Base-by-base conservation (phyloP, 805 yeast genomes). In the Ogataea degrootiae region DNA sequence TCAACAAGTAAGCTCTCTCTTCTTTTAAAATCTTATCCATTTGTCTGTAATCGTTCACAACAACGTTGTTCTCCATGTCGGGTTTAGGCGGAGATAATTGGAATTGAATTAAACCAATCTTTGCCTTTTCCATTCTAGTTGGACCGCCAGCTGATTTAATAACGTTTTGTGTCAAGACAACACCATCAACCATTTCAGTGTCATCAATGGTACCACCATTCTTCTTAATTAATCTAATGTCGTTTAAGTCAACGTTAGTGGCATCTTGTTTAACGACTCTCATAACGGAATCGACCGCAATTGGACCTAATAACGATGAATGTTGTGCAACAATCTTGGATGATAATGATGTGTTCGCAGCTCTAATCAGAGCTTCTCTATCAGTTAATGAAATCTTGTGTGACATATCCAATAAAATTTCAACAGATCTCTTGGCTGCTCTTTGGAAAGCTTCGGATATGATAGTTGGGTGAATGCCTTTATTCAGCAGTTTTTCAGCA, bases 21-120 rank as follows among this genome's bases (percentile, higher is more conserved):
- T 94, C 99, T 65, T 95, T 94, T 65, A 94, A 76, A 58, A 94
- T 94, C 73, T 92, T 94, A 70, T 94, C 99, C 99, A 94, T 94
- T 71, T 94, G 99, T 70, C 99, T 82, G 74, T 94, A 94, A 69
- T 94, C 99, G 64, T 87, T 94, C 46, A 94, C 98, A 48, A 94
- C 96, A 43, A 94, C 92, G 65, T 91, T 92, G 69, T 94, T 94
- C 72, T 94, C 99, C 85, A 95, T 85, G 64, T 90, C 97, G 19
- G 97, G 97, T 66, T 90, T 90, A 55, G 97, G 97, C 22, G 97
- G 97, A 19, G 96, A 88, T 53, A 90, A 78, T 75, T 87, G 99
- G 74, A 87, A 94, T 74, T 90, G 99, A 62, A 87, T 80, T 62
- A 87, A 78, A 29, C 87, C 98, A 64, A 89, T 89, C 56, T 77